Percentiles rank a stretch among this genome's conserved stretches.
Evolutionary conservation across 2,329 filamentous ascomycete species (phyloP).

Genomic region (Phyllosticta paracitricarpa): DNA sequence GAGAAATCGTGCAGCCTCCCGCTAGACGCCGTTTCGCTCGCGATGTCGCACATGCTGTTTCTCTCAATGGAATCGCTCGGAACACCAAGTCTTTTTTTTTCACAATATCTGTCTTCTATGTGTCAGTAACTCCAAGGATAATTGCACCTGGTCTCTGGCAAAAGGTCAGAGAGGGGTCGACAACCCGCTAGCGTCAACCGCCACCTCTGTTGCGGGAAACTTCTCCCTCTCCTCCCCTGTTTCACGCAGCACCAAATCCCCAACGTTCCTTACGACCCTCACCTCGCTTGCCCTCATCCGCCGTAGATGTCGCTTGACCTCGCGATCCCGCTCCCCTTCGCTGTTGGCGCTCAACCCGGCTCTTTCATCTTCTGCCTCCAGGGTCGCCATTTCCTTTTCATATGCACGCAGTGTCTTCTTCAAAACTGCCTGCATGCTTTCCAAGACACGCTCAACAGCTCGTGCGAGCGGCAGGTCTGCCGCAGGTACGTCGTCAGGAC

Average conservation of each 20-base stretch:
- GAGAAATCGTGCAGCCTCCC: no score
- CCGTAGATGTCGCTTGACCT: slow-evolving; percentile 46
- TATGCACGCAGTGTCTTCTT: slow-evolving; percentile 57
- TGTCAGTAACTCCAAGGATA: neutral
- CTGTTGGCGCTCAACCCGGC: slow-evolving; percentile 32
- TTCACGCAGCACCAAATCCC: slow-evolving; percentile 60
- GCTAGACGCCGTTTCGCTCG: no score
- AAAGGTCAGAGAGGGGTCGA: neutral
- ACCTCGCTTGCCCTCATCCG: slow-evolving; percentile 83
- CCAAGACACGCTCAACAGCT: slow-evolving; percentile 77
- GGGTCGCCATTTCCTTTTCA: slow-evolving; percentile 48
- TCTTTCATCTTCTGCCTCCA: slow-evolving; percentile 36
- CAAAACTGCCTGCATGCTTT: slow-evolving; percentile 84
- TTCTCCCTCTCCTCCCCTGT: slow-evolving; percentile 49
- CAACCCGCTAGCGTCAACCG: slow-evolving; percentile 8
- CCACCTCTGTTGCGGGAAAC: slow-evolving; percentile 45
- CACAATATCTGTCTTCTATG: neutral
- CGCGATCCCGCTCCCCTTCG: slow-evolving; percentile 43
- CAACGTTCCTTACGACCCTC: slow-evolving; percentile 65
- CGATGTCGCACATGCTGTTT: neutral
- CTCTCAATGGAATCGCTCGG: neutral
- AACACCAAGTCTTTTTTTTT: neutral
- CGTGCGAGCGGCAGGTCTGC: slow-evolving; percentile 70
- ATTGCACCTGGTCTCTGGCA: neutral
- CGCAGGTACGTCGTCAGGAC: slow-evolving; percentile 58